A percentile compares a stretch with the other conserved stretches of the same genome.
Evolutionary conservation across 768 basidiomycete species (phyloP).

Genomic region (Trametes sanguinea): DNA sequence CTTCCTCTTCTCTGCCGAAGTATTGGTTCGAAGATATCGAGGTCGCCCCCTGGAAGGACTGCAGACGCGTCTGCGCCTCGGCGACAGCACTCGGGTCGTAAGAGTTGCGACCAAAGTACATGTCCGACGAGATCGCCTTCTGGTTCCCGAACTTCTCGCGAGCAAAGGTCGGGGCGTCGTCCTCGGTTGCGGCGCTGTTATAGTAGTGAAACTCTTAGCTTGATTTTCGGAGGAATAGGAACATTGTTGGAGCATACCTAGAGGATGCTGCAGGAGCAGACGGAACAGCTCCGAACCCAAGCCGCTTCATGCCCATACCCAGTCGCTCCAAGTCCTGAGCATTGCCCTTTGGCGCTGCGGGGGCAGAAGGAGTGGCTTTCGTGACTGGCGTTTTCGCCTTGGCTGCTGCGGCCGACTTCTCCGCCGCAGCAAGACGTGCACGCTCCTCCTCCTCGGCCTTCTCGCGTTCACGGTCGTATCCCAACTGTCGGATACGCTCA

Average conservation of each 20-base stretch:
- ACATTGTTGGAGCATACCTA: constrained; percentile 34
- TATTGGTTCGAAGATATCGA: constrained; percentile 95
- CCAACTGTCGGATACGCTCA: constrained; percentile 87
- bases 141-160: constrained; percentile 90
- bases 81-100: constrained; percentile 73
- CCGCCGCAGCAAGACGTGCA: constrained; percentile 49
- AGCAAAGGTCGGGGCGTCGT: constrained; percentile 75
- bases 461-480: constrained; percentile 85
- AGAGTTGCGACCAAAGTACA: constrained; percentile 89
- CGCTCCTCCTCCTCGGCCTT: constrained; percentile 77
- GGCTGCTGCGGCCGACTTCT: constrained; percentile 39
- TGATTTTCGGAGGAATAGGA: constrained; percentile 3
- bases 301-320: constrained; percentile 71
- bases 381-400: constrained; percentile 20
- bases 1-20: constrained; percentile 90
- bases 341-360: constrained; percentile 37
- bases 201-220: background rate
- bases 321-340: constrained; percentile 55
- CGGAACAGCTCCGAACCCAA: constrained; percentile 87
- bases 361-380: constrained; percentile 34
- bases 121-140: constrained; percentile 96
- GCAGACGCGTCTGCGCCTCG: constrained; percentile 82
- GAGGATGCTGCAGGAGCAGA: constrained; percentile 56
- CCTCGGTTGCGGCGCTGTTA: constrained; percentile 35
- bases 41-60: constrained; percentile 87